Evolutionary conservation across 257 asterid species (phyloP).

Genomic region (Coffea canephora): DNA sequence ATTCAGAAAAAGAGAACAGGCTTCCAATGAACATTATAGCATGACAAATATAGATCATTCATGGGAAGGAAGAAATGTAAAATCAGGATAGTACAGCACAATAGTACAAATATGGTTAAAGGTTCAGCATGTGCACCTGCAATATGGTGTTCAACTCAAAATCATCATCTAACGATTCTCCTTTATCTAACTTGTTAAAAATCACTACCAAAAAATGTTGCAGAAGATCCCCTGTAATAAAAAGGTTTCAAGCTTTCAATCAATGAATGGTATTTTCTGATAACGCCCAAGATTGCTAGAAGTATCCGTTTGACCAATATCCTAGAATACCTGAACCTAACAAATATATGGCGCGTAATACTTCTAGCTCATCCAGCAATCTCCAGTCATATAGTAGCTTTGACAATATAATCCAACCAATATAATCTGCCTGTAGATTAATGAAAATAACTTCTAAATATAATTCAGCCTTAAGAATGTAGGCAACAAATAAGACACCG

Average conservation of each 20-base stretch:
- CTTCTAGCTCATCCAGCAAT: conserved; percentile 83
- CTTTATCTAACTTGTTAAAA: conserved; percentile 87
- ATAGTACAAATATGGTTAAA: conserved; percentile 1
- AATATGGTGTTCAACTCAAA: conserved; percentile 89
- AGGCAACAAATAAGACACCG: background rate
- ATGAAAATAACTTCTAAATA: conserved; percentile 16
- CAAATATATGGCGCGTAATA: conserved; percentile 89
- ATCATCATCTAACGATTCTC: conserved; percentile 85
- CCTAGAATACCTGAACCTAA: conserved; percentile 78
- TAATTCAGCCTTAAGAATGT: conserved; percentile 9
- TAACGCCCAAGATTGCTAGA: background rate
- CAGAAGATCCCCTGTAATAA: conserved; percentile 78
- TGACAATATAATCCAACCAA: conserved; percentile 81
- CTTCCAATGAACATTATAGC: background rate
- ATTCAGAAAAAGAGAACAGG: background rate
- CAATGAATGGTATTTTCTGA: conserved; percentile 3
- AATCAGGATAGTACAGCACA: background rate
- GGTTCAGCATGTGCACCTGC: conserved; percentile 56
- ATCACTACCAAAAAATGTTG: conserved; percentile 87
- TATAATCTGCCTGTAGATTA: conserved; percentile 71
- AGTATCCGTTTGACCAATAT: conserved; percentile 10
- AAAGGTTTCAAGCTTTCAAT: conserved; percentile 12
- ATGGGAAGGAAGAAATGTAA: conserved; percentile 8
- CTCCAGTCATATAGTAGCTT: conserved; percentile 84
- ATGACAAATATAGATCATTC: background rate